Percentiles rank a stretch among this genome's conserved stretches.
These are phyloP conservation scores for Chalciporus sphaerocephalus DNA, from an alignment of 768 basidiomycete species.

Conservation along the genomic window DNA sequence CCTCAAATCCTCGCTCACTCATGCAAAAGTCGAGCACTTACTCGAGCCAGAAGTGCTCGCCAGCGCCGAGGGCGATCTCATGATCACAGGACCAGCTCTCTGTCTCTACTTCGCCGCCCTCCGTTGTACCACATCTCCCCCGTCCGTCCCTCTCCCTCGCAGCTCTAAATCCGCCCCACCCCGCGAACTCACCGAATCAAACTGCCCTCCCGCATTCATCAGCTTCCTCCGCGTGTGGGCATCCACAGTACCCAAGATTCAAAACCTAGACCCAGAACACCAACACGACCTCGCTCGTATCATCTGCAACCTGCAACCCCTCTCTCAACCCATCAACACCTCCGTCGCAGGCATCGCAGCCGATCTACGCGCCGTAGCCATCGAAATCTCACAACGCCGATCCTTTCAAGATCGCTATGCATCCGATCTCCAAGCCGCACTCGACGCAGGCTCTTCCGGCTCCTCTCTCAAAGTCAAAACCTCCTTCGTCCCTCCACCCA, in stretches of 20 bases:
- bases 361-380: conserved; percentile 78
- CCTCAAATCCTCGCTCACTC: conserved; percentile 71
- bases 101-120: conserved; percentile 84
- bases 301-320: conserved; percentile 57
- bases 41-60: conserved; percentile 70
- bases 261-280: conserved; percentile 53
- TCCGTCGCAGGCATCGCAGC: conserved; percentile 62
- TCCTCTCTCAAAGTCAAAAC: conserved; percentile 42
- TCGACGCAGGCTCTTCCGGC: conserved; percentile 54
- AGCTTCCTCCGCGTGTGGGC: conserved; percentile 75
- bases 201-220: conserved; percentile 67
- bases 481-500: conserved; percentile 68
- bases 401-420: conserved; percentile 81
- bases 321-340: conserved; percentile 39
- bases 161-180: conserved; percentile 43
- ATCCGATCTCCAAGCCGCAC: conserved; percentile 68
- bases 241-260: conserved; percentile 58
- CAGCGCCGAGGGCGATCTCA: conserved; percentile 76
- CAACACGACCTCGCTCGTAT: conserved; percentile 81
- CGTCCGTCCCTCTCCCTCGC: conserved; percentile 76
- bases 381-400: conserved; percentile 80
- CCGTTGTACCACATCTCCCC: conserved; percentile 67
- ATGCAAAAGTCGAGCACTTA: conserved; percentile 71
- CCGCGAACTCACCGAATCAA: conserved; percentile 55
- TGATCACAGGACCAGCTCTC: conserved; percentile 83